Evolutionary conservation across 2,329 filamentous ascomycete genomes (phyloP), one percentile per base, ranked within the genome.

Genomic region (Paracoccidioides brasiliensis): DNA sequence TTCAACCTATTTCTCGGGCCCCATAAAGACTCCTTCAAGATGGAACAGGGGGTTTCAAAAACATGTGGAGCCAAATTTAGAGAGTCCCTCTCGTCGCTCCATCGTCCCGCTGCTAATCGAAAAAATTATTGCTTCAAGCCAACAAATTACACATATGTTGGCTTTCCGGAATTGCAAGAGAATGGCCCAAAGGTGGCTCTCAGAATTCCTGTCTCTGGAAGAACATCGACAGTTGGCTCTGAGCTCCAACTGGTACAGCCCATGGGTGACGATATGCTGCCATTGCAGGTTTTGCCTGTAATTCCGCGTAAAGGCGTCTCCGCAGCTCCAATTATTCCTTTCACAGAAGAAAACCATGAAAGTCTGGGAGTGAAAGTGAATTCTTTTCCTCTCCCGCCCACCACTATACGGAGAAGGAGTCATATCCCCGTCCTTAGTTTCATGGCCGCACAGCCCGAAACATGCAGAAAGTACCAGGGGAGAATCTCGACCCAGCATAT

Each of bases 1-100:
- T 30, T 54, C 10, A 42, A 35, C 32, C 35, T 49, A 10, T 54
- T 54, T 41, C 53, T 54, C n/a, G 42, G 22, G 15, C 53, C 53
- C 5, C 53, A 46, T 40, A 53, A 53, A 15, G 41, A 46, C 35
- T 53, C 14, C 32, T 53, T 53, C 41, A 41, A 43, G 5, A 8
- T 9, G 5, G 10, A 52, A 6, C 15, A 41, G 14, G 30, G 41
- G 38, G 30, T 30, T 42, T 33, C 8, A 30, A 42, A 15, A n/a
- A 49, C 35, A n/a, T 10, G 46, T 32, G 14, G 46, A 49, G 22
- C 46, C 3, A 49, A 14, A 15, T 33, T 41, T 37, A 52, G 30
- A 5, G 38, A 14, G 49, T 2, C 38, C 12, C n/a, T 52, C 15
- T n/a, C 49, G 7, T 52, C 32, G 38, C 3, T 52, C 37, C 22